Base-by-base conservation (phyloP, 2,329 filamentous ascomycete genomes). In the Fusarium graminum region DNA sequence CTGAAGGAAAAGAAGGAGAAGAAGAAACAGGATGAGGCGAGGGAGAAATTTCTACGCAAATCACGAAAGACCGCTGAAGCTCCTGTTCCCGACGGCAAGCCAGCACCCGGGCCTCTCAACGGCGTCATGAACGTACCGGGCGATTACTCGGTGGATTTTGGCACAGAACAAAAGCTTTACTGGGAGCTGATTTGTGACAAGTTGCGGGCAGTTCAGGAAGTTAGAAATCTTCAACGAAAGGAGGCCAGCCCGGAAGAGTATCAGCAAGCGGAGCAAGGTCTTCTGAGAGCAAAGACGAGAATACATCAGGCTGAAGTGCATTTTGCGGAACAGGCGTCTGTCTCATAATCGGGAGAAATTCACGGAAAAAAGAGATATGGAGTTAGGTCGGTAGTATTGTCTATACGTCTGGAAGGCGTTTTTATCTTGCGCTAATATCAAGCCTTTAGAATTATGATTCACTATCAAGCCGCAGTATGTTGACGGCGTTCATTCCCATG, bases 401-500 rank as follows among this genome's bases (percentile, higher is more conserved):
- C 44, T 60, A 61, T 70, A 63, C 52, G 63, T 30, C 46, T 51
- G 47, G 50, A 49, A 38, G 51, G 56, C 30, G 28, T 67, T 67
- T 51, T 38, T 55, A 44, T 60, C 47, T 58, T 59, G n/a, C 55
- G 58, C 63, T 73, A 67, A 73, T 65, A 49, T 61, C 39, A 45
- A 42, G 46, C 30, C 25, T 65, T 47, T 63, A 67, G 63, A 59
- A 51, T 68, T 49, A 75, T 44, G 58, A 30, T 29, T 67, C 63
- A 29, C 74, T 68, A 16, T 73, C 56, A 16, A 79, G 70, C 13
- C 74, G 68, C 58, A 90, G 74, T 45, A 88, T 80, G 16, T 81
- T 77, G 16, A 85, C 77, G 6, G 88, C 88, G 70, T 90, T 90
- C 3, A 79, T 80, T 7, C 88, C 87, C 78, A 90, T 82, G 11